Base-by-base conservation (phyloP, 208 protist species). In the Naegleria fowleri region DNA sequence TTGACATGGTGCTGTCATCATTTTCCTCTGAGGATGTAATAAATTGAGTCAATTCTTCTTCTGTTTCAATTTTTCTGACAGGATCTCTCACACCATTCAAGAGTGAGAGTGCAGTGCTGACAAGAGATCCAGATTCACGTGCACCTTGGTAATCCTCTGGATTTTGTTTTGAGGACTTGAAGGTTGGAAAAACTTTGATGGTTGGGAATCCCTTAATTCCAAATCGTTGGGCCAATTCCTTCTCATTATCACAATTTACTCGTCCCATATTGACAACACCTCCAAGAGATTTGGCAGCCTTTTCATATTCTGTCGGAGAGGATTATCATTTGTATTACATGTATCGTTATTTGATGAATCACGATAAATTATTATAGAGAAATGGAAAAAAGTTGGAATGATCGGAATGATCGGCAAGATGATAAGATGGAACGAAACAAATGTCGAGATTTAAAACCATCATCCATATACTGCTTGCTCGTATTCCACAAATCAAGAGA, bases 161-260 rank as follows among this genome's bases (percentile, higher is more conserved):
- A 25, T 41, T 51, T 25, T n/a, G n/a, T 22, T 79, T 90, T 3
- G 59, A 39, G 22, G 9, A 52, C 48, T 79, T 79, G 16, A n/a
- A 29, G 19, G 43, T 7, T 19, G 13, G 13, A 36, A 90, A 90
- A 16, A 79, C 5, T 90, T 90, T 90, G n/a, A 90, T 90, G 13
- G 87, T 90, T 90, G 87, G 87, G 16, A 90, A 90, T n/a, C 87
- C 87, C 29, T 51, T 16, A 79, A 90, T 90, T 41, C 87, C 87
- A 83, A n/a, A 90, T 90, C 38, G 4, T 90, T 79, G 52, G 0
- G 52, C 48, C 33, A 90, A 79, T 67, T 41, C 87, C 33, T 90
- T 90, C 48, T 90, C 87, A 36, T 90, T n/a, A 51, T 90, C 87
- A 79, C 87, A 90, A 79, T 90, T 79, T 36, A 90, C 83, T 9